A percentile compares a stretch with the other conserved stretches of the same genome.
Evolutionary conservation across 805 yeast genomes (phyloP).

Genomic region (Millerozyma miso): DNA sequence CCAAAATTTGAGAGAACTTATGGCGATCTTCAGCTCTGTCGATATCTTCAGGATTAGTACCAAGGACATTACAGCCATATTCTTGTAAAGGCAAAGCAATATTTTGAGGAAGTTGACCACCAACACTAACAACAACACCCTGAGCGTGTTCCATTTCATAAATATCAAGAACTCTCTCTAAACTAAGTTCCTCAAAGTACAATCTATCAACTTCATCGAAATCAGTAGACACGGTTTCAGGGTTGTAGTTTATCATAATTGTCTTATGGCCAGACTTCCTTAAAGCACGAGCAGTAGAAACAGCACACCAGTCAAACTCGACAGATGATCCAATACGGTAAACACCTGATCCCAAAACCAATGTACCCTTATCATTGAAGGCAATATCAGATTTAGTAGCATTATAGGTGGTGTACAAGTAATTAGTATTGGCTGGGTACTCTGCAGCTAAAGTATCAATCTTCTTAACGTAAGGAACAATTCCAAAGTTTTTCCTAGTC

Average conservation of each 20-base stretch:
- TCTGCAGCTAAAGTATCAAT: constrained; percentile 98
- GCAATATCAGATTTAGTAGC: constrained; percentile 81
- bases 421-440: constrained; percentile 96
- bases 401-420: constrained; percentile 92
- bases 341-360: constrained; percentile 98
- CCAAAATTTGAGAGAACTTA: constrained; percentile 91
- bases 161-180: constrained; percentile 95
- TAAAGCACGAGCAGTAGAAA: constrained; percentile 89
- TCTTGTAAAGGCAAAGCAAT: constrained; percentile 82
- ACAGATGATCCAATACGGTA: constrained; percentile 98
- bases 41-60: constrained; percentile 91
- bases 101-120: constrained; percentile 98
- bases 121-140: constrained; percentile 94
- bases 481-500: constrained; percentile 72
- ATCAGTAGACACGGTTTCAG: constrained; percentile 97
- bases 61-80: constrained; percentile 82
- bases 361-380: constrained; percentile 84
- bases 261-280: constrained; percentile 86
- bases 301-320: constrained; percentile 99
- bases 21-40: constrained; percentile 98
- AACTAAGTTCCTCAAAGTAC: constrained; percentile 91
- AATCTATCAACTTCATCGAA: constrained; percentile 97
- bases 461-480: constrained; percentile 91
- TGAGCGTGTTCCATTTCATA: constrained; percentile 86
- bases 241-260: constrained; percentile 95